Base-by-base conservation (phyloP, 495 filamentous ascomycete genomes). In the Mytilinidion resinicola region DNA sequence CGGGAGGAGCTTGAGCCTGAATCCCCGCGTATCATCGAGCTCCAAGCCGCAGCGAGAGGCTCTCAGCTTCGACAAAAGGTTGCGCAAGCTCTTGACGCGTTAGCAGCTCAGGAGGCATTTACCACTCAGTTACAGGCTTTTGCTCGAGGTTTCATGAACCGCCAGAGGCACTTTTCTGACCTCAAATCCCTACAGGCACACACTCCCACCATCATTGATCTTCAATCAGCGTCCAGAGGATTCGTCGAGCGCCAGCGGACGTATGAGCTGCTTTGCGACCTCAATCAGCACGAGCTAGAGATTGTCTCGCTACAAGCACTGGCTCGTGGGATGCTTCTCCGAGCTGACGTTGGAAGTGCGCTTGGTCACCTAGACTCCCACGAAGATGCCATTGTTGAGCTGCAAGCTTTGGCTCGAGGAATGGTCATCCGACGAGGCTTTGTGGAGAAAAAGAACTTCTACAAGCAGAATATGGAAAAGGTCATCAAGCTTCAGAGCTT, bases 401-500 rank as follows among this genome's bases (percentile, higher is more conserved):
- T 96, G 5, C 95, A 99, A 69, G 78, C 90, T 10, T 78, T 81
- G 5, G 82, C 85, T 5, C 82, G 89, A 64, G 93, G 86, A 21
- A 82, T 79, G 59, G 63, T 95, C 11, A 80, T 97, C 53, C 81
- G 92, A 43, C 77, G 74, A 21, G 79, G 77, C 34, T 98, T 95
- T 65, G 83, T 80, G 42, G 89, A 90, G 65, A 93, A 95, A 77
- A 84, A 87, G 61, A 84, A 82, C 11, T 91, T 90, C 73, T 98
- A 91, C 74, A 83, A 86, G 53, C 84, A 92, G 72, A 98, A 98
- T 64, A 98, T 98, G 95, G 85, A 96, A 64, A 97, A 93, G 75
- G 95, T 98, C 17, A 85, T 98, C 73, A 98, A 98, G 73, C 87
- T 96, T 53, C 93, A 98, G 71, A 97, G 93, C 69, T 96, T 96